phyloP scores from a whole-genome alignment of 2,329 filamentous ascomycete species.

The Metarhizium guizhouense region DNA sequence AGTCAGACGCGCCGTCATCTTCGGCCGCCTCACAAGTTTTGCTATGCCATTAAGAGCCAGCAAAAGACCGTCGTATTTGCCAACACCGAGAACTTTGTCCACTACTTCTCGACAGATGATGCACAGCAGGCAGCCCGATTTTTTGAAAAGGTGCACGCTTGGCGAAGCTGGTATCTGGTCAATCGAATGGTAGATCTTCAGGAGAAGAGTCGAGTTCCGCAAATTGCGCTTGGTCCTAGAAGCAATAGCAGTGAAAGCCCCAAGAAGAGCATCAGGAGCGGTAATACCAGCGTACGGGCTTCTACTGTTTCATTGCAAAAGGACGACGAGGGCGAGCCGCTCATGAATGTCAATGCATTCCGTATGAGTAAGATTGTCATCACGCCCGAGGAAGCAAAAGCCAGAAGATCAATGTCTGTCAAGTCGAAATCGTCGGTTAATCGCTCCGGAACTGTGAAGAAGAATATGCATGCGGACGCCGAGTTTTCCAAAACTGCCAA shows the following conservation, averaged over 20 bases:
- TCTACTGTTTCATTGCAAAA: background rate
- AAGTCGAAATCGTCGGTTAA: background rate
- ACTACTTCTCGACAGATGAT: slow-evolving; percentile 84
- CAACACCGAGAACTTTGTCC: slow-evolving; percentile 76
- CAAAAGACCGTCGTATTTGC: slow-evolving; percentile 80
- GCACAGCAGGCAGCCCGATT: slow-evolving; percentile 56
- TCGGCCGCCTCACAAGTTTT: slow-evolving; percentile 75
- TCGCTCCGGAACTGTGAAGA: background rate
- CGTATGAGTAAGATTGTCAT: slow-evolving; percentile 7
- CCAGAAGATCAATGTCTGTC: background rate
- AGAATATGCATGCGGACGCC: background rate
- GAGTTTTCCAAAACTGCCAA: slow-evolving; percentile 1
- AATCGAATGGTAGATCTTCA: slow-evolving; percentile 53
- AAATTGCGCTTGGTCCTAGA: slow-evolving; percentile 4
- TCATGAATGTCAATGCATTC: slow-evolving; percentile 11
- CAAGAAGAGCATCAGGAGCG: slow-evolving; percentile 3
- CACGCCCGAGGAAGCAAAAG: background rate
- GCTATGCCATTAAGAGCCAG: slow-evolving; percentile 86
- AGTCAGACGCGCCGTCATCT: slow-evolving; percentile 60
- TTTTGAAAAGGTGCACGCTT: slow-evolving; percentile 62
- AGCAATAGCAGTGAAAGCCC: background rate
- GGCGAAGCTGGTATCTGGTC: slow-evolving; percentile 89
- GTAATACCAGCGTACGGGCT: background rate
- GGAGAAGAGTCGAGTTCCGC: slow-evolving; percentile 17
- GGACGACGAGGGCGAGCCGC: slow-evolving; percentile 6